phyloP scores from a whole-genome alignment of 2,329 filamentous ascomycete species.

The Pseudocercospora pini-densiflorae region DNA sequence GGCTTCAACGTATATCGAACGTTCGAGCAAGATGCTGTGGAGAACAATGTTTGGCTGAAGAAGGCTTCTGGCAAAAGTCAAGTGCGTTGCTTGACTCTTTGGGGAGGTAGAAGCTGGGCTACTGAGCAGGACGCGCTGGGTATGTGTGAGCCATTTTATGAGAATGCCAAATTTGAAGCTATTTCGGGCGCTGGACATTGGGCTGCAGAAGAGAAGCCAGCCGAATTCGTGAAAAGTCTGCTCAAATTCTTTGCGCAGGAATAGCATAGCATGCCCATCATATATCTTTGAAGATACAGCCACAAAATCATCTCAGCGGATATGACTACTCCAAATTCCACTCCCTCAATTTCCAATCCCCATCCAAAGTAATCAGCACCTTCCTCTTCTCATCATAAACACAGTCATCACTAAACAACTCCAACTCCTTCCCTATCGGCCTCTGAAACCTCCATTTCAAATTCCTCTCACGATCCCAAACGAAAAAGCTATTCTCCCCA shows the following conservation, averaged over 20 bases:
- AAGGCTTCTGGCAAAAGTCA: slow-evolving; percentile 22
- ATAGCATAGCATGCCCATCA: background rate
- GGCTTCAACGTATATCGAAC: slow-evolving; percentile 41
- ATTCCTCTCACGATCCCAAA: slow-evolving; percentile 19
- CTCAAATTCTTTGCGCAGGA: slow-evolving; percentile 37
- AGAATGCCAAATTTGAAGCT: slow-evolving; percentile 31
- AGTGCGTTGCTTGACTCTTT: slow-evolving; percentile 39
- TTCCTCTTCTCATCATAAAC: slow-evolving; percentile 11
- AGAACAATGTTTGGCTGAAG: slow-evolving; percentile 20
- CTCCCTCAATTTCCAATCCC: slow-evolving; percentile 18
- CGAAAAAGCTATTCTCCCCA: slow-evolving; percentile 10
- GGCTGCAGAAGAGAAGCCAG: slow-evolving; percentile 47
- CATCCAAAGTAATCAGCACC: slow-evolving; percentile 12
- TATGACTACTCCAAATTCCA: slow-evolving; percentile 22
- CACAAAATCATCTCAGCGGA: background rate
- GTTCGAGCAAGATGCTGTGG: slow-evolving; percentile 41
- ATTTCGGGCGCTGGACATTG: slow-evolving; percentile 43
- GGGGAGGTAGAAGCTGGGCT: slow-evolving; percentile 38
- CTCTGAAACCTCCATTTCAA: slow-evolving; percentile 22
- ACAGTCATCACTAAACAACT: background rate
- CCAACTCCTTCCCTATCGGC: slow-evolving; percentile 8
- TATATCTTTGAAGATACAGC: background rate
- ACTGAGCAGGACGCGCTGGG: slow-evolving; percentile 36
- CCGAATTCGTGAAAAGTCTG: slow-evolving; percentile 41
- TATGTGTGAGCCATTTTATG: slow-evolving; percentile 38